Conservation (phyloP, 2,329 filamentous ascomycete genomes). For the Aspergillus niger region DNA sequence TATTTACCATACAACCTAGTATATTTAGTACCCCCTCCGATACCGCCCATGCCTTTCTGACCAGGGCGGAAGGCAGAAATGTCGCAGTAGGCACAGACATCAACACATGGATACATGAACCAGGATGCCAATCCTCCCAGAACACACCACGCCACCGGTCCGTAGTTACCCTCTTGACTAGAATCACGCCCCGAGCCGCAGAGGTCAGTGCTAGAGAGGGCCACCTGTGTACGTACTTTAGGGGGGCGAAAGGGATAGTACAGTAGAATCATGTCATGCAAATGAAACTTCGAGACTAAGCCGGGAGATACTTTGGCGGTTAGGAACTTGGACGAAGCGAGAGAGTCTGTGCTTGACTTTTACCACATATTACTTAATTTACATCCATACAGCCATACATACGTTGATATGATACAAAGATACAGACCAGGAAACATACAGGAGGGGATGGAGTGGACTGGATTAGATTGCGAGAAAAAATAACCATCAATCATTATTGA, state of each 20-base stretch:
- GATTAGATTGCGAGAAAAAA: not conserved
- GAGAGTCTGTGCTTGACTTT: not conserved
- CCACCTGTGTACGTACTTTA: too few relatives aligned
- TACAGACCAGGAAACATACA: not conserved
- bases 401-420: not conserved
- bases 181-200: too few relatives aligned
- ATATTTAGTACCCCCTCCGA: too few relatives aligned
- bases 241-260: too few relatives aligned
- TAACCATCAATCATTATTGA: too few relatives aligned
- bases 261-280: not conserved
- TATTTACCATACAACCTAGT: not conserved
- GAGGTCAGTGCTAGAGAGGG: too few relatives aligned
- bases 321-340: too few relatives aligned
- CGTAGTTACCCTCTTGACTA: too few relatives aligned
- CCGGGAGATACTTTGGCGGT: not conserved
- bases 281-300: not conserved
- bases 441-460: not conserved
- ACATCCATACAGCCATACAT: not conserved
- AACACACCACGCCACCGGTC: not conserved
- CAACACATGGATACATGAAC: not conserved
- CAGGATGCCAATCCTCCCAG: constrained; percentile 1
- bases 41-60: too few relatives aligned
- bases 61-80: too few relatives aligned
- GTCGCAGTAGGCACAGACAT: not conserved
- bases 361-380: not conserved